These are phyloP conservation scores for Wickerhamomyces bovis DNA, from an alignment of 805 yeast species.

Conservation along the genomic window DNA sequence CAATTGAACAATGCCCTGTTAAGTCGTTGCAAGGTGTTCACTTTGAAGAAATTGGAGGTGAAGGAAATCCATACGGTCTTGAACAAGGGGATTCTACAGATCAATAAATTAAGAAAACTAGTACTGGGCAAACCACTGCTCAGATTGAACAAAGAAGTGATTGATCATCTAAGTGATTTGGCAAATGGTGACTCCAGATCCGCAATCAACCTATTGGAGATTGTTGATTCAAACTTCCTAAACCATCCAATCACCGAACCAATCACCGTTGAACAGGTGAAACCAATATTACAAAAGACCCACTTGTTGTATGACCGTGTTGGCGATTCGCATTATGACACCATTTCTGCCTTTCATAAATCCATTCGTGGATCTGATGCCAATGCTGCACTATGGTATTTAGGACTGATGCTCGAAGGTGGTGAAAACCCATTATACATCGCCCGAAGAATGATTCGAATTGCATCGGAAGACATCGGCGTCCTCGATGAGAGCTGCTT, in stretches of 20 bases:
- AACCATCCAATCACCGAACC: background rate
- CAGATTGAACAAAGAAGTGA: constrained; percentile 47
- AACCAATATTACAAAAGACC: constrained; percentile 41
- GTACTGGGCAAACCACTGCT: constrained; percentile 44
- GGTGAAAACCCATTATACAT: constrained; percentile 93
- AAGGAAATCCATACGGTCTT: constrained; percentile 50
- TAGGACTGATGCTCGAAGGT: constrained; percentile 82
- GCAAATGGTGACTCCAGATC: constrained; percentile 88
- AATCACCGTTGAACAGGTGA: constrained; percentile 25
- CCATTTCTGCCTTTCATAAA: constrained; percentile 94
- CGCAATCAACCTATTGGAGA: constrained; percentile 75
- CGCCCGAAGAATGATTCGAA: constrained; percentile 86
- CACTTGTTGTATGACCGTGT: constrained; percentile 70
- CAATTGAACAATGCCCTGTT: constrained; percentile 76
- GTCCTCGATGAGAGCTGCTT: constrained; percentile 73
- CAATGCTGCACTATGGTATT: constrained; percentile 83
- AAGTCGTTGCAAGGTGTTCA: constrained; percentile 79
- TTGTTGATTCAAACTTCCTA: constrained; percentile 49
- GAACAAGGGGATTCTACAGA: constrained; percentile 47
- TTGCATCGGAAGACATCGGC: constrained; percentile 95
- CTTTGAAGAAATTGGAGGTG: constrained; percentile 45
- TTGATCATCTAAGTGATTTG: constrained; percentile 63
- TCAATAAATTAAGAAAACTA: constrained; percentile 55
- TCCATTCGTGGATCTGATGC: constrained; percentile 85
- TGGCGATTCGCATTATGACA: constrained; percentile 92